Percentiles rank a stretch among this genome's conserved stretches.
Conservation (phyloP, 176 grass and related monocot species). For the Ensete ventricosum region DNA sequence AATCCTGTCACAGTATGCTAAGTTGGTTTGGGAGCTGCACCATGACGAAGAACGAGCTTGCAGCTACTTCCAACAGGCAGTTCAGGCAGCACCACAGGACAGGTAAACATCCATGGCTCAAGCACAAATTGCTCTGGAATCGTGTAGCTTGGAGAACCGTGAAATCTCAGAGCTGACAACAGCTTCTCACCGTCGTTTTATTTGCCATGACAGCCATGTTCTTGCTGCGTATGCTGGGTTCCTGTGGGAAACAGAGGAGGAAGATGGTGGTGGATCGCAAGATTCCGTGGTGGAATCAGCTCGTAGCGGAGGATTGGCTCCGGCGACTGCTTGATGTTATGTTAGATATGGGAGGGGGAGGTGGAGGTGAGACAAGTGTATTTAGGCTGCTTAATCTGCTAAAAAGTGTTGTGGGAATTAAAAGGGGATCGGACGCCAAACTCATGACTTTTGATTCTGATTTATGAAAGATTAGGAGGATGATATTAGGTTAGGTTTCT, state of each 20-base stretch:
- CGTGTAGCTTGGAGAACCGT: background rate
- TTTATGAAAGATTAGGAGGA: no score
- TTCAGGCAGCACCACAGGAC: slow-evolving; percentile 45
- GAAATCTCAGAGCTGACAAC: no score
- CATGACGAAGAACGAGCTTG: slow-evolving; percentile 66
- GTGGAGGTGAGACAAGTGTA: no score
- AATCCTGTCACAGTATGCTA: slow-evolving; percentile 80
- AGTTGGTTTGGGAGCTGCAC: slow-evolving; percentile 78
- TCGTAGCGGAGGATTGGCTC: slow-evolving; percentile 17
- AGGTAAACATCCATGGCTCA: slow-evolving; percentile 13
- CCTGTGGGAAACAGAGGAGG: slow-evolving; percentile 67
- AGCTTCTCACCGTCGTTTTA: background rate
- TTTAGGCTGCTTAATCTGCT: no score
- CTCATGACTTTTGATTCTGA: no score
- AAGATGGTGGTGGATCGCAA: slow-evolving; percentile 1
- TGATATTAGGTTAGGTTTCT: no score
- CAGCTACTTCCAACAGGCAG: slow-evolving; percentile 67
- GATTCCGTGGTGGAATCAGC: slow-evolving; percentile 8
- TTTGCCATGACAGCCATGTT: slow-evolving; percentile 41
- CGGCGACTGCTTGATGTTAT: slow-evolving; percentile 7
- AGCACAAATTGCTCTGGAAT: background rate
- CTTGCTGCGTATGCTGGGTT: slow-evolving; percentile 64
- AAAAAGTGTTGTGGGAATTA: no score
- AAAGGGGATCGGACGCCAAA: no score
- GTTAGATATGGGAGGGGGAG: no score